Evolutionary conservation across 805 yeast genomes (phyloP).

Genomic region (Teunomyces pallodes): DNA sequence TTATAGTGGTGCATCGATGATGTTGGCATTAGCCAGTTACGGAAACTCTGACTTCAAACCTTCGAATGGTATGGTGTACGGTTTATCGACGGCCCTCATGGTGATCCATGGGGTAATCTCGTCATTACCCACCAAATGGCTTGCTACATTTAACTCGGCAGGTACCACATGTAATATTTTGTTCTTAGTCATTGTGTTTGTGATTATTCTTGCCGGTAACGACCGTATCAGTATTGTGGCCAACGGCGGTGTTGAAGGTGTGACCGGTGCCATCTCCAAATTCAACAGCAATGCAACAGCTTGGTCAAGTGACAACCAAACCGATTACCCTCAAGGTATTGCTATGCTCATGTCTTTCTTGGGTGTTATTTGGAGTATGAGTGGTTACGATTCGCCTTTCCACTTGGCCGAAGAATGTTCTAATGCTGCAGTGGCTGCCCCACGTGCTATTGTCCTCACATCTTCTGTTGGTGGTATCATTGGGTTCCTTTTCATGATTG

Average conservation of each 20-base stretch:
- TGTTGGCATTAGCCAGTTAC: slow-evolving; percentile 48
- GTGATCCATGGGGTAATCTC: slow-evolving; percentile 46
- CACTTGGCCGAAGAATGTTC: slow-evolving; percentile 72
- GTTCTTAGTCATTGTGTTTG: slow-evolving; percentile 50
- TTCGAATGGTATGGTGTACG: slow-evolving; percentile 49
- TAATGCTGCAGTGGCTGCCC: slow-evolving; percentile 62
- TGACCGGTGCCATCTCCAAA: slow-evolving; percentile 35
- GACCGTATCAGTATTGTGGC: slow-evolving; percentile 33
- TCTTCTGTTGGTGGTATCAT: slow-evolving; percentile 52
- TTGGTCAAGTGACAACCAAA: slow-evolving; percentile 55
- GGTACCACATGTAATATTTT: slow-evolving; percentile 51
- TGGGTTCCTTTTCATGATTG: slow-evolving; percentile 58
- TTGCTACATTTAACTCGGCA: slow-evolving; percentile 49
- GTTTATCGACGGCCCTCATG: slow-evolving; percentile 52
- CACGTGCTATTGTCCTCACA: slow-evolving; percentile 64
- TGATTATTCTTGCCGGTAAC: slow-evolving; percentile 54
- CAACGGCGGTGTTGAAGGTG: slow-evolving; percentile 38
- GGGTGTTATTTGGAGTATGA: slow-evolving; percentile 71
- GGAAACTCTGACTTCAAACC: slow-evolving; percentile 40
- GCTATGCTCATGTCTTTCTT: slow-evolving; percentile 55
- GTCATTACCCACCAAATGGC: slow-evolving; percentile 52
- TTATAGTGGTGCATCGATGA: slow-evolving; percentile 55
- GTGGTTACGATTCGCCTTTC: slow-evolving; percentile 74
- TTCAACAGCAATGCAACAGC: slow-evolving; percentile 49
- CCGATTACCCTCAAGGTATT: slow-evolving; percentile 65